Evolutionary conservation across 2,329 filamentous ascomycete genomes (phyloP).

Genomic region (Thelonectria discophora): DNA sequence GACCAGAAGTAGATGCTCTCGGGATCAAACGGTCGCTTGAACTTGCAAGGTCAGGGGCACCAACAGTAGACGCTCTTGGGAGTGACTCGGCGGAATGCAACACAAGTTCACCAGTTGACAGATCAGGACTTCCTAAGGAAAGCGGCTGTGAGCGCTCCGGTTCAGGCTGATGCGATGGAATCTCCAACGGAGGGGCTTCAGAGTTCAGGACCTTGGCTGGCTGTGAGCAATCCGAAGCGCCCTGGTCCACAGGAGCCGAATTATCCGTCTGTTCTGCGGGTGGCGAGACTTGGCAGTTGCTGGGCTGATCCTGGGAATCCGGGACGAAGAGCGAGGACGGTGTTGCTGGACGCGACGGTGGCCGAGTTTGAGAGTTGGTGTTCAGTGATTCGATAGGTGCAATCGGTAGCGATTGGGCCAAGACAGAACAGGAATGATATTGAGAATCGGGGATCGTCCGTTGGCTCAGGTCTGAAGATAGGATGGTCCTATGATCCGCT

Average conservation of each 20-base stretch:
- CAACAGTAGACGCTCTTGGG: background rate
- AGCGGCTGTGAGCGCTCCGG: slow-evolving; percentile 14
- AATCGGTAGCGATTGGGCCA: slow-evolving; percentile 24
- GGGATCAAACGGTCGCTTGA: background rate
- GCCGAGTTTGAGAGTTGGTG: slow-evolving; percentile 13
- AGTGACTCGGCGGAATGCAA: slow-evolving; percentile 1
- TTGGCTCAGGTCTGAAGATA: slow-evolving; percentile 47
- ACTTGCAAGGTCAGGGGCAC: too few species aligned
- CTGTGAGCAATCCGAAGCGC: slow-evolving; percentile 18
- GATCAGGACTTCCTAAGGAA: slow-evolving; percentile 5
- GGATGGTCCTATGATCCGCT: slow-evolving; percentile 44
- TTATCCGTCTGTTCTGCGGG: slow-evolving; percentile 1
- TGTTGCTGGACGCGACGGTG: slow-evolving; percentile 12
- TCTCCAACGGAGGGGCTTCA: slow-evolving; percentile 26
- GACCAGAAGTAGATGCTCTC: background rate
- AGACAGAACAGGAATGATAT: slow-evolving; percentile 44
- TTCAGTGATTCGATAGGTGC: slow-evolving; percentile 14
- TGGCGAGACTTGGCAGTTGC: slow-evolving; percentile 18
- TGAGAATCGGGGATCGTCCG: slow-evolving; percentile 57
- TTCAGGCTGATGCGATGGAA: slow-evolving; percentile 43
- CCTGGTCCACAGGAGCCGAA: slow-evolving; percentile 5
- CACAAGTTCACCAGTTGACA: slow-evolving; percentile 8
- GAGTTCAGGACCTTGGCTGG: slow-evolving; percentile 27
- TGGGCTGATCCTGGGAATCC: slow-evolving; percentile 35
- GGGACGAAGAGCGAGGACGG: slow-evolving; percentile 27